Evolutionary conservation across 495 filamentous ascomycete genomes (phyloP), one percentile per base, ranked within the genome.

Genomic region (Talaromyces ruber): DNA sequence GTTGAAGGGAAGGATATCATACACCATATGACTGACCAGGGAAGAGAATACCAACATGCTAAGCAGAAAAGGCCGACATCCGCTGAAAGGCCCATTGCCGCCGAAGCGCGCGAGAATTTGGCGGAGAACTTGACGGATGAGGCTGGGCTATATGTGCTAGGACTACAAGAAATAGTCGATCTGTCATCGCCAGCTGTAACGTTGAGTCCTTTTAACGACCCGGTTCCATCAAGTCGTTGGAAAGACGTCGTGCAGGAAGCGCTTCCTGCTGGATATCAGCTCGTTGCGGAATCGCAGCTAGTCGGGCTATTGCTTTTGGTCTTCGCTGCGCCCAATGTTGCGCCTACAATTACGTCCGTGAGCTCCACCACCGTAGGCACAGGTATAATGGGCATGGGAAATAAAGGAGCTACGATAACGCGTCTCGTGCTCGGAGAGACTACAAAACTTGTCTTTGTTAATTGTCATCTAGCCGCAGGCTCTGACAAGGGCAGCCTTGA

Each of bases 141-240:
- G 61, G 80, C 97, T 50, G 93, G 87, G 24, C 81, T 99, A 21
- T 99, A 98, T 70, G 91, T 90, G 11, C 77, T 98, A 5, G 93
- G 91, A 1, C 74, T 98, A 50, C 94, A 98, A 65, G 94, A 98
- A 67, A 82, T 98, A 43, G 88, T 98, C 25, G 91, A 97, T 73
- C 76, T 98, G 56, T 87, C 84, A 14, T 88, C 87, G 29, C 79
- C 85, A 0, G 64, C 84, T 6, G 86, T 87, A 68, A 79, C 84
- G 11, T 67, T 89, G 28, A 77, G 84, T 26, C 87, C 89, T 3
- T 96, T 89, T 69, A 84, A 82, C 12, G 93, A 97, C 68, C 81
- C 86, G 1, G 75, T 75, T 7, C 77, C 86, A 4, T 81, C 86
- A 25, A 84, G 82, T 43, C 88, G 86, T 72, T 98, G 90, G 90